Base-by-base conservation (phyloP, 441 rosid genomes). In the Codiaeum variegatum region DNA sequence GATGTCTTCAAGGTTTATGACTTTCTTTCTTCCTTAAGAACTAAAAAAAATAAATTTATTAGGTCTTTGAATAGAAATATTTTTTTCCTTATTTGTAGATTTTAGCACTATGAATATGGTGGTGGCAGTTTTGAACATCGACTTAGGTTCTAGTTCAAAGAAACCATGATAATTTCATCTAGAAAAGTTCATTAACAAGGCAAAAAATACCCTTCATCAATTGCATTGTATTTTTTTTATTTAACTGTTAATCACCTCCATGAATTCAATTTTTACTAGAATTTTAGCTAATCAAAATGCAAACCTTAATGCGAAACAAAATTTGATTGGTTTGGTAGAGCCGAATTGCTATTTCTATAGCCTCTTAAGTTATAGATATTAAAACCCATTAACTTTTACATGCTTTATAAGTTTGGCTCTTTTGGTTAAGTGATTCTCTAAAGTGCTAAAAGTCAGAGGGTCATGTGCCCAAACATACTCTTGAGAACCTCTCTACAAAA, bases 181-280 rank as follows among this genome's bases (percentile, higher is more conserved):
- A 69, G 55, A 69, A 55, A n/a, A 51, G 70, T 70, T 66, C 51
- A 47, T 23, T 49, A 38, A 42, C 71, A 65, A 77, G 85, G 85
- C 72, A 54, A 77, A 81, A 1, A 13, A 15, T 61, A n/a, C 12
- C 15, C 32, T 26, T 44, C 62, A 26, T 69, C 26, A 32, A 1
- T 56, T 10, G 0, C 21, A 46, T 1, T 15, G 19, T 4, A 5
- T 36, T 44, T 55, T 11, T 18, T 66, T 46, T 59, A 1, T 26
- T 26, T 16, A 66, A 44, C 11, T 2, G n/a, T 47, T 18, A 19
- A 26, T 13, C 60, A 28, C n/a, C 31, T 51, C 18, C 8, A 16
- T 49, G 24, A n/a, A n/a, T 19, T 10, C 15, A n/a, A 38, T 36
- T 21, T 21, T 62, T 10, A 11, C 6, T 66, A 3, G 26, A 8